These are phyloP conservation scores for Fusarium sulawesiense DNA, from an alignment of 2,329 filamentous ascomycete genomes.

Conservation along the genomic window DNA sequence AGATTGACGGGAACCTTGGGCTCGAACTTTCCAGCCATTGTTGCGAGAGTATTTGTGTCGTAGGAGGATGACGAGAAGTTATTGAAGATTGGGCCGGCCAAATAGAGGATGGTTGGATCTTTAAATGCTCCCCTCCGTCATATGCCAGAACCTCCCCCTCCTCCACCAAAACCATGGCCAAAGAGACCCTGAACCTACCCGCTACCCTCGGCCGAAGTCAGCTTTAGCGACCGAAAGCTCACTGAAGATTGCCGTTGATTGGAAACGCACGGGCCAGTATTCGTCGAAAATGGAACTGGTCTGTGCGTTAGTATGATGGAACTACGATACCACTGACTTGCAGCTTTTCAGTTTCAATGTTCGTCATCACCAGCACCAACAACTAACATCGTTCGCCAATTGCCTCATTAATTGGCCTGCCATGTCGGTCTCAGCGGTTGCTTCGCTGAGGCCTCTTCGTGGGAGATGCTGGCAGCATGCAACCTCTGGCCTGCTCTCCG, in stretches of 20 bases:
- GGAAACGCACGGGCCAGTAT: conserved; percentile 37
- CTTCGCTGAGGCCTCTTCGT: conserved; percentile 50
- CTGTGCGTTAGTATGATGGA: conserved; percentile 40
- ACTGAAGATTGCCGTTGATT: conserved; percentile 22
- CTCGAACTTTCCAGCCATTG: conserved; percentile 76
- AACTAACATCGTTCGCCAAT: conserved; percentile 11
- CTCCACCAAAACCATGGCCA: conserved; percentile 29
- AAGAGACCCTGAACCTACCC: conserved; percentile 14
- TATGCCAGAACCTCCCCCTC: conserved; percentile 23
- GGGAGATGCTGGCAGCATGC: conserved; percentile 47
- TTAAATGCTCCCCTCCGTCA: conserved; percentile 39
- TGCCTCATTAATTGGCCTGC: conserved; percentile 7
- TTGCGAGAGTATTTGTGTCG: background rate
- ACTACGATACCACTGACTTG: conserved; percentile 7
- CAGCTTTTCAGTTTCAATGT: conserved; percentile 29
- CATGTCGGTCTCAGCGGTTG: conserved; percentile 52
- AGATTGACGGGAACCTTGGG: conserved; percentile 82
- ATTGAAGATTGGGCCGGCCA: background rate
- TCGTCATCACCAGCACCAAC: conserved; percentile 17
- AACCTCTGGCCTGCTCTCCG: conserved; percentile 48
- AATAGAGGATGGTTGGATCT: conserved; percentile 5
- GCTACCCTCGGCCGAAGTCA: conserved; percentile 27
- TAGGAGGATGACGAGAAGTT: background rate
- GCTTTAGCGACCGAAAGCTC: conserved; percentile 3
- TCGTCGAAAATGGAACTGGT: conserved; percentile 30